Evolutionary conservation across 176 grass and related monocot species (phyloP).

Genomic region (Dactylis glomerata): DNA sequence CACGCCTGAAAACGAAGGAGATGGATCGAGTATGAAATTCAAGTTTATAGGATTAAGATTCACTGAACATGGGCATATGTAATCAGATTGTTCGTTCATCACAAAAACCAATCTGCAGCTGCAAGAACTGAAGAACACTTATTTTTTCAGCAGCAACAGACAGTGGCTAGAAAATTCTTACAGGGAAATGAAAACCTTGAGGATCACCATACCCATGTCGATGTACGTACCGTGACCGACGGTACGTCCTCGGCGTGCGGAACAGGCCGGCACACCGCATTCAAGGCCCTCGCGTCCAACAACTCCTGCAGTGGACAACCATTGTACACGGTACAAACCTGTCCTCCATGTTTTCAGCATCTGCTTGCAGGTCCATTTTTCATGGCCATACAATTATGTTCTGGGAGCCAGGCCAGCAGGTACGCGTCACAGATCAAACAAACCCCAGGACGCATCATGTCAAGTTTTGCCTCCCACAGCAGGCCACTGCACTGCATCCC

Average conservation of each 20-base stretch:
- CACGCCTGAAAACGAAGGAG: neutral
- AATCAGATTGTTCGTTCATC: neutral
- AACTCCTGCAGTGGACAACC: constrained; percentile 31
- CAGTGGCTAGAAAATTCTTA: neutral
- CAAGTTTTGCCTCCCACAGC: constrained; percentile 26
- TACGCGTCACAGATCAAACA: constrained; percentile 39
- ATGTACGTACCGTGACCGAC: constrained; percentile 40
- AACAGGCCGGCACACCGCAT: constrained; percentile 34
- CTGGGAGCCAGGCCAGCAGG: constrained; percentile 21
- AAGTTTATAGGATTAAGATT: neutral
- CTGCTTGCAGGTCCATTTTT: neutral
- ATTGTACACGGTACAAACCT: constrained; percentile 32
- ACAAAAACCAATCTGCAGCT: neutral
- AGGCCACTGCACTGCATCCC: constrained; percentile 20
- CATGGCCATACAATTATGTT: constrained; percentile 37
- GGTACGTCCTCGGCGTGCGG: constrained; percentile 28
- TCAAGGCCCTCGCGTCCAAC: constrained; percentile 32
- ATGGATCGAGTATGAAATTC: neutral
- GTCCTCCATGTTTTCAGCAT: constrained; percentile 26
- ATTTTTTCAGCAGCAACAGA: neutral
- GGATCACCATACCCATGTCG: neutral
- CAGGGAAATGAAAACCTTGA: neutral
- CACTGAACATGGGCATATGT: neutral
- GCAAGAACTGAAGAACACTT: neutral
- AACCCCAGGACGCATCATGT: constrained; percentile 39